Evolutionary conservation across 1,139 yeast genomes (phyloP).

Genomic region (Debaryomycetaceae sp.): DNA sequence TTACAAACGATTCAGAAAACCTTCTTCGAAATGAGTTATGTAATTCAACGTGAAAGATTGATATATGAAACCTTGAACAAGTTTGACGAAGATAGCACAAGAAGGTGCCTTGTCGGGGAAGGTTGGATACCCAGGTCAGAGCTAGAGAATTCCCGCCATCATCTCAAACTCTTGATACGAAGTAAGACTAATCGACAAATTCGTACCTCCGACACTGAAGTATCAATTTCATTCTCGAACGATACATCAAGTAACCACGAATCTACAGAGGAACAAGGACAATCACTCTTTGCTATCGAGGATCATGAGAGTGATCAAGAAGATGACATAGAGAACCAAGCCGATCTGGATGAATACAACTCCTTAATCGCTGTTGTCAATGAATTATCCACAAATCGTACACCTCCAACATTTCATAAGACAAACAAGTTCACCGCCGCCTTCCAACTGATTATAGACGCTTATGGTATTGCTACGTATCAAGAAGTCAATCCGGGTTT

Average conservation of each 20-base stretch:
- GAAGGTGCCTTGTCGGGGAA: constrained; percentile 92
- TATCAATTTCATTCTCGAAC: constrained; percentile 18
- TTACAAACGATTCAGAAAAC: constrained; percentile 62
- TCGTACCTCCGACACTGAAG: constrained; percentile 9
- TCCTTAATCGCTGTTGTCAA: constrained; percentile 60
- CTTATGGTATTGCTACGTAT: constrained; percentile 91
- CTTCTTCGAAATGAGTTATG: constrained; percentile 33
- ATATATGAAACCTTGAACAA: constrained; percentile 73
- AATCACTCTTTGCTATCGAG: constrained; percentile 55
- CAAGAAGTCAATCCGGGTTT: constrained; percentile 96
- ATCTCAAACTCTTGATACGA: constrained; percentile 24
- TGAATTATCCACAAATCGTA: constrained; percentile 71
- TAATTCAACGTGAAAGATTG: constrained; percentile 66
- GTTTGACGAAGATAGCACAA: constrained; percentile 78
- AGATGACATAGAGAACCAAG: constrained; percentile 5
- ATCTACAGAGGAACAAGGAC: constrained; percentile 7
- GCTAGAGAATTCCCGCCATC: constrained; percentile 19
- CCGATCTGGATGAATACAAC: constrained; percentile 23
- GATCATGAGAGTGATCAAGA: constrained; percentile 17
- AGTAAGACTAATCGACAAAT: constrained; percentile 14
- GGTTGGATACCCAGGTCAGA: constrained; percentile 80
- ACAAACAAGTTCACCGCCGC: constrained; percentile 91
- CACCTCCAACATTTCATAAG: constrained; percentile 91
- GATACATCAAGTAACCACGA: constrained; percentile 15
- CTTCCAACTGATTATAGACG: constrained; percentile 90